phyloP scores from a whole-genome alignment of 1,284 basidiomycete species.

The Baeospora myosura region DNA sequence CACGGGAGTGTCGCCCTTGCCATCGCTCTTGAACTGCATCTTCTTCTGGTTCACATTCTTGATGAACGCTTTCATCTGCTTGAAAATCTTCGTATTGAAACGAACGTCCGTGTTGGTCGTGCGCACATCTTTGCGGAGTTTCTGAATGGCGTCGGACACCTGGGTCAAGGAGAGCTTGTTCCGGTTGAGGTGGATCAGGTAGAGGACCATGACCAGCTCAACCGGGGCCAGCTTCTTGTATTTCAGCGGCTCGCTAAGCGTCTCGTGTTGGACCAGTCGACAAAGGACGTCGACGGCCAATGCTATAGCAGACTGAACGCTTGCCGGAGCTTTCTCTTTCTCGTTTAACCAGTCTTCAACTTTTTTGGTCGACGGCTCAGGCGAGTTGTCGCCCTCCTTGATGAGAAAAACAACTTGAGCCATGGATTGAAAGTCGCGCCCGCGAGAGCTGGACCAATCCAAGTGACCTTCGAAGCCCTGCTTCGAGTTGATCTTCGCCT shows the following conservation, averaged over 20 bases:
- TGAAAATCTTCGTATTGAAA: no score
- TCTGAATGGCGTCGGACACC: neutral
- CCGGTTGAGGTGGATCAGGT: neutral
- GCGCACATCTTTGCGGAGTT: neutral
- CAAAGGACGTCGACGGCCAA: neutral
- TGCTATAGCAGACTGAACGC: neutral
- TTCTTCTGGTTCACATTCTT: no score
- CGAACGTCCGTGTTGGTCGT: neutral
- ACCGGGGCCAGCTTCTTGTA: neutral
- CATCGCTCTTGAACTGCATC: neutral
- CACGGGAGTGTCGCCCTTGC: neutral
- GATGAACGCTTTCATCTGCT: neutral
- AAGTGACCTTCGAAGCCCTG: slow-evolving; percentile 9
- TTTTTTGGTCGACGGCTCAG: slow-evolving; percentile 1
- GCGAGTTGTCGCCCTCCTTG: slow-evolving; percentile 15
- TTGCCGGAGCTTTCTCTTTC: neutral
- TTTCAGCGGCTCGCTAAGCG: neutral
- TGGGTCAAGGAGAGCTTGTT: neutral
- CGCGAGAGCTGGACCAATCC: slow-evolving; percentile 29
- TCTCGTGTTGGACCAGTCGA: neutral
- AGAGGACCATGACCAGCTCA: neutral
- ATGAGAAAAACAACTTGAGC: slow-evolving; percentile 27
- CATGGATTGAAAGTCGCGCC: slow-evolving; percentile 30
- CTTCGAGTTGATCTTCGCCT: slow-evolving; percentile 11
- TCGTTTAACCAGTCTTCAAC: slow-evolving; percentile 7